Conservation (phyloP, 23 red algal genomes). For the Chondrus crispus region DNA sequence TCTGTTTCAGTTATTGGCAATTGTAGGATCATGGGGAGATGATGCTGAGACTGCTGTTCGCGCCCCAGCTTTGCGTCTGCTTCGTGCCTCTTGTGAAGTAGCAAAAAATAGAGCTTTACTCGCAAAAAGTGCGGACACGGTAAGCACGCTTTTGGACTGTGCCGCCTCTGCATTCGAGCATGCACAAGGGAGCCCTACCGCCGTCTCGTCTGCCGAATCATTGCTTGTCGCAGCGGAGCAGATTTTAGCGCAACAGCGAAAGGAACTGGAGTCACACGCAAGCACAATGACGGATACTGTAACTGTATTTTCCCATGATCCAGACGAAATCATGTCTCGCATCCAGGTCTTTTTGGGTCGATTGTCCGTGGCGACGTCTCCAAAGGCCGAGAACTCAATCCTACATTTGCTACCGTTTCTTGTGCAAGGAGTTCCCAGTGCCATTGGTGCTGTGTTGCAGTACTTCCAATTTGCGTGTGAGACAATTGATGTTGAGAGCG, state of each 20-base stretch:
- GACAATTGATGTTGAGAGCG: slow-evolving; percentile 33
- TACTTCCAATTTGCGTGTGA: slow-evolving; percentile 48
- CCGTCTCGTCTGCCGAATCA: slow-evolving; percentile 53
- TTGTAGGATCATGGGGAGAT: slow-evolving; percentile 55
- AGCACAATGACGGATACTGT: neutral
- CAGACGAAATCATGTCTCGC: slow-evolving; percentile 56
- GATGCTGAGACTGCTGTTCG: slow-evolving; percentile 56
- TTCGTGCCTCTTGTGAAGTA: slow-evolving; percentile 59
- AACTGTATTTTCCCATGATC: slow-evolving; percentile 10
- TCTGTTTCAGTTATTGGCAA: slow-evolving; percentile 50
- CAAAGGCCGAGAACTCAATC: slow-evolving; percentile 57
- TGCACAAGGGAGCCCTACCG: slow-evolving; percentile 45
- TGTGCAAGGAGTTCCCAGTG: slow-evolving; percentile 46
- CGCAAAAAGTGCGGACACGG: slow-evolving; percentile 42
- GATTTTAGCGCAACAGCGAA: slow-evolving; percentile 56
- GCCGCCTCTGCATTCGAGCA: slow-evolving; percentile 66
- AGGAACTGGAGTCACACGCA: slow-evolving; percentile 32
- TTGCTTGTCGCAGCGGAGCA: slow-evolving; percentile 53
- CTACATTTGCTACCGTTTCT: slow-evolving; percentile 70
- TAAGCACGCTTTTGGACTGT: slow-evolving; percentile 69
- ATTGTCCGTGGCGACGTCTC: slow-evolving; percentile 39
- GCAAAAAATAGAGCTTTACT: slow-evolving; percentile 44
- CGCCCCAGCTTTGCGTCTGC: slow-evolving; percentile 38
- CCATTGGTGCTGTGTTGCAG: slow-evolving; percentile 37
- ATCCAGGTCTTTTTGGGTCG: slow-evolving; percentile 67